Evolutionary conservation across 2,329 filamentous ascomycete genomes (phyloP).

Genomic region (Trichoderma brevicompactum): DNA sequence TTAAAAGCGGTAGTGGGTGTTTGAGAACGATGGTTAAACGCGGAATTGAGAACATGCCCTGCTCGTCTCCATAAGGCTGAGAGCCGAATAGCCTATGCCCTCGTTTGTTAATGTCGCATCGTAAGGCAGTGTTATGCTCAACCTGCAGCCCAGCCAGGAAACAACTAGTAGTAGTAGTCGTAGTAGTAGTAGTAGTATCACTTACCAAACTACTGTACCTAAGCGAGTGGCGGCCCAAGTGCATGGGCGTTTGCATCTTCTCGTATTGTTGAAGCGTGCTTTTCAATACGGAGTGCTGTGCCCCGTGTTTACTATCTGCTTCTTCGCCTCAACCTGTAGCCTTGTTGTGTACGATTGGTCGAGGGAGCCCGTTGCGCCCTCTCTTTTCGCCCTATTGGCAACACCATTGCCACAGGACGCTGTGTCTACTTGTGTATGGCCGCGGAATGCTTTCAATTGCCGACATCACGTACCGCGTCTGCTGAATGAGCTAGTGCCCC

Average conservation of each 20-base stretch:
- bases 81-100: background rate
- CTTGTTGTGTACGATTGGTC: background rate
- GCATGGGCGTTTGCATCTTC: slow-evolving; percentile 2
- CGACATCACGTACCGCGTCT: slow-evolving; percentile 14
- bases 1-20: background rate
- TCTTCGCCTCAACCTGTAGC: slow-evolving; percentile 2
- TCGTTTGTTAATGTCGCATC: background rate
- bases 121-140: slow-evolving; percentile 3
- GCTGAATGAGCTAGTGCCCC: slow-evolving; percentile 15
- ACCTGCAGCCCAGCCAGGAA: background rate
- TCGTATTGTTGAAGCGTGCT: background rate
- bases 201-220: background rate
- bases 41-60: slow-evolving; percentile 5
- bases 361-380: background rate
- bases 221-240: background rate
- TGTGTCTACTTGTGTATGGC: background rate
- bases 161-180: background rate
- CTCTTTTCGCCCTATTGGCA: background rate
- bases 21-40: background rate
- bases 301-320: background rate
- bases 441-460: slow-evolving; percentile 11
- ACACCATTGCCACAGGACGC: background rate
- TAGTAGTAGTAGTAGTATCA: background rate
- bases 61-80: slow-evolving; percentile 18
- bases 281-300: background rate